A percentile compares a stretch with the other conserved stretches of the same genome.
Evolutionary conservation across 2,329 filamentous ascomycete genomes (phyloP).

Genomic region (Trichoderma sp.): DNA sequence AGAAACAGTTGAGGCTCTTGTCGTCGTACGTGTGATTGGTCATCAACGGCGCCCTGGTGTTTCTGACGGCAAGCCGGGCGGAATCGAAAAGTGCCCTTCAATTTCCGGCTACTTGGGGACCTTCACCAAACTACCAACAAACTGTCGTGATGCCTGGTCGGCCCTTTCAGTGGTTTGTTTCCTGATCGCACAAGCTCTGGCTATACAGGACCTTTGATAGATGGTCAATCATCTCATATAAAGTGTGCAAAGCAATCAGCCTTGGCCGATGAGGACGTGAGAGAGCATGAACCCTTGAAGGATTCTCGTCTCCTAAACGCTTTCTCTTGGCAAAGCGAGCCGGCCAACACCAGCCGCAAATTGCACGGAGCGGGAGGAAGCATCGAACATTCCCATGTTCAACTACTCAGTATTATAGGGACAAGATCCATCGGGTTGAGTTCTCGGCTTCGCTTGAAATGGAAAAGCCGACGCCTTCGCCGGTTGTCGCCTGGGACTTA

Average conservation of each 20-base stretch:
- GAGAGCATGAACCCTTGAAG: conserved; percentile 1
- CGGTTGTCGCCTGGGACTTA: background rate
- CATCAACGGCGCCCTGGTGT: background rate
- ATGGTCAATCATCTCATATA: no score
- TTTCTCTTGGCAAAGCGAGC: background rate
- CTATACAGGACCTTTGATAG: no score
- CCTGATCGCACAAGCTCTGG: background rate
- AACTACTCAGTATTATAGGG: background rate
- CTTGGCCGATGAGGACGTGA: no score
- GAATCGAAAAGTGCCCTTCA: no score
- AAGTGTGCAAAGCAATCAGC: background rate
- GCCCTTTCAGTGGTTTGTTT: no score
- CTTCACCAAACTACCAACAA: no score
- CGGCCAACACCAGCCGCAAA: conserved; percentile 4
- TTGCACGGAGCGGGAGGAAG: conserved; percentile 1
- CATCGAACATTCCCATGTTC: background rate
- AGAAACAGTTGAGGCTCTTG: background rate
- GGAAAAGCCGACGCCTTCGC: background rate
- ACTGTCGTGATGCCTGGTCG: no score
- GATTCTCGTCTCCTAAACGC: no score
- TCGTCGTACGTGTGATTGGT: background rate
- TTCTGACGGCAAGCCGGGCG: background rate
- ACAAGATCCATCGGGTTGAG: no score
- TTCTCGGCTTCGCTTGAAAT: background rate
- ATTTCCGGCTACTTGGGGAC: no score